A percentile compares a stretch with the other conserved stretches of the same genome.
These are phyloP conservation scores for Coccinonectria pachysandricola DNA, from an alignment of 2,329 filamentous ascomycete species.

Conservation along the genomic window DNA sequence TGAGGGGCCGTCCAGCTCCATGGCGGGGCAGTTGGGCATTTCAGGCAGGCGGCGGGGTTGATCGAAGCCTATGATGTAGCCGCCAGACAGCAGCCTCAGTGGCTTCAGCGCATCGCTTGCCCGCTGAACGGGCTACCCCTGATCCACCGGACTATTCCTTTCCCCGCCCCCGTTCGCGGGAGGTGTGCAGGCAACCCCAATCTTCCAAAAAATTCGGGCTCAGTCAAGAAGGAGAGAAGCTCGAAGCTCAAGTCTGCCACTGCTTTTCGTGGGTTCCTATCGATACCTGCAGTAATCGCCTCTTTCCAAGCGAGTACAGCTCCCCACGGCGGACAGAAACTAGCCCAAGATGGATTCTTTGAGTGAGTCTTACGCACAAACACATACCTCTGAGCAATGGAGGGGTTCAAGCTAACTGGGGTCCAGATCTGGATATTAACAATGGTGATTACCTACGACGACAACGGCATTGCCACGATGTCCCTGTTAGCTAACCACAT, in stretches of 20 bases:
- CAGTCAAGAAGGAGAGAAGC: constrained; percentile 17
- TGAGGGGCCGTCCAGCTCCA: no score
- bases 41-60: no score
- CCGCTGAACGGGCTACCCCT: no score
- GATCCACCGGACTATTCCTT: constrained; percentile 22
- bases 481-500: constrained; percentile 11
- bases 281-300: constrained; percentile 14
- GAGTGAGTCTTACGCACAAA: constrained; percentile 25
- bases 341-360: constrained; percentile 31
- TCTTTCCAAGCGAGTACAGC: constrained; percentile 16
- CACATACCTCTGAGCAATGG: constrained; percentile 6
- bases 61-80: no score
- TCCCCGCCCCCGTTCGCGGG: constrained; percentile 21
- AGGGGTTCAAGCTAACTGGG: constrained; percentile 27
- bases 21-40: no score
- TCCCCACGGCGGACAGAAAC: constrained; percentile 17
- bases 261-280: constrained; percentile 15
- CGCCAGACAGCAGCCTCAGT: no score
- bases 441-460: constrained; percentile 49
- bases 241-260: constrained; percentile 22
- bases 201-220: constrained; percentile 26
- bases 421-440: constrained; percentile 67
- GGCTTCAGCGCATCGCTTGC: no score
- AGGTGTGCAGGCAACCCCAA: constrained; percentile 21
- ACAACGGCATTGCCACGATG: constrained; percentile 4